These are phyloP conservation scores for Cercospora nicotianae DNA, from an alignment of 2,329 filamentous ascomycete genomes.

Conservation along the genomic window DNA sequence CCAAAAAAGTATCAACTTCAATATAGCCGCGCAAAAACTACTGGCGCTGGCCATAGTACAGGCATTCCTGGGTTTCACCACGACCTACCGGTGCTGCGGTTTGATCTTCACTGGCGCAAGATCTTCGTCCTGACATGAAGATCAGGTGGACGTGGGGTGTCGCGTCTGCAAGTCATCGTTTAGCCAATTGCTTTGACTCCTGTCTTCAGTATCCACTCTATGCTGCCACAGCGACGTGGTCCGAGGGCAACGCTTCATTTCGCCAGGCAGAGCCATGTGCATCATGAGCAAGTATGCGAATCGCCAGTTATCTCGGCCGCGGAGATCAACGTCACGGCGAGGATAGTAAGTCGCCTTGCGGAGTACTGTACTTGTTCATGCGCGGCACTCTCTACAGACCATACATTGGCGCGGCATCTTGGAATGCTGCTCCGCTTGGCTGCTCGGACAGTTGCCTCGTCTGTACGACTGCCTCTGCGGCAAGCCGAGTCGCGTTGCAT, in stretches of 20 bases:
- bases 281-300: background rate
- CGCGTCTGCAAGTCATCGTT: background rate
- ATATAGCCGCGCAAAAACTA: background rate
- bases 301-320: background rate
- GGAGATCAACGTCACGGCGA: background rate
- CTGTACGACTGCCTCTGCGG: background rate
- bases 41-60: background rate
- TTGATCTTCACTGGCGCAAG: slow-evolving; percentile 1
- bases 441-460: background rate
- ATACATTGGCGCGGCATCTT: background rate
- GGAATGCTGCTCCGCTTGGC: background rate
- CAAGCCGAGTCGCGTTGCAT: background rate
- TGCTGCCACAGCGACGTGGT: background rate
- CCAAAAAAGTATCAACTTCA: background rate
- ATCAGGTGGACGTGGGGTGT: background rate
- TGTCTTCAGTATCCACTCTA: background rate
- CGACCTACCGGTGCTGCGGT: background rate
- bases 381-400: background rate
- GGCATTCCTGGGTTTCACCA: slow-evolving; percentile 1
- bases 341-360: background rate
- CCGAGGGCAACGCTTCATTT: background rate
- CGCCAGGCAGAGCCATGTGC: background rate
- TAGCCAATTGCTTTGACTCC: background rate
- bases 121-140: background rate
- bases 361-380: background rate